Base-by-base conservation (phyloP, 164 flowering plant species). In the Magnolia kwangsiensis region DNA sequence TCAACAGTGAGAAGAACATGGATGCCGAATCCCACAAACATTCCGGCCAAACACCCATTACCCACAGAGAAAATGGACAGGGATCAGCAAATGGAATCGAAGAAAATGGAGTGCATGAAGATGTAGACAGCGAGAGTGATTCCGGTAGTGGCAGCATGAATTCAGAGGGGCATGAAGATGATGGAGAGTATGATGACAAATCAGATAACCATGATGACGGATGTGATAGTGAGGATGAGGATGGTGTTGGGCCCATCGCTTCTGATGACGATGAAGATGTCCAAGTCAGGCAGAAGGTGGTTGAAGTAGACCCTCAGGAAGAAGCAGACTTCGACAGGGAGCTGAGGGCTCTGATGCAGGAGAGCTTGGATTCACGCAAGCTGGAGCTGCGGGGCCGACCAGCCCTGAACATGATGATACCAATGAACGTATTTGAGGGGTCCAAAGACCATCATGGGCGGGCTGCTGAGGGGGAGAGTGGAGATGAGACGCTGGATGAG, bases 251-350 rank as follows among this genome's bases (percentile, higher is more conserved):
- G 49, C 87, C 83, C 31, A 68, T 29, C 78, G 93, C 84, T 72
- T 89, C 93, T 45, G 99, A 94, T 81, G 98, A 96, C 79, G 99
- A 95, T 51, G 96, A 92, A 80, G 93, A 90, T 78, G 92, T 96
- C 67, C 96, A 76, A 82, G 93, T 96, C 51, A 89, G 97, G 80
- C 94, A 89, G 80, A 92, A 87, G 80, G 84, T 86, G 16, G 81
- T 88, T 2, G 82, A 84, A 69, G 88, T 90, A 51, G 97, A 94
- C 78, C 99, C 97, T 55, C 79, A 73, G 79, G 98, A 96, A 80
- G 92, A 83, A 87, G 95, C 94, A 1, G 92, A 87, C 67, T 94
- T 96, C 84, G 99, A 96, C 24, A 86, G 84, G 61, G 98, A 94
- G 83, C 87, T 96, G 27, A 88, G 85, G 81, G 95, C 98, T 81